phyloP scores from a whole-genome alignment of 2,329 filamentous ascomycete genomes.

The Furcasterigmium furcatum region DNA sequence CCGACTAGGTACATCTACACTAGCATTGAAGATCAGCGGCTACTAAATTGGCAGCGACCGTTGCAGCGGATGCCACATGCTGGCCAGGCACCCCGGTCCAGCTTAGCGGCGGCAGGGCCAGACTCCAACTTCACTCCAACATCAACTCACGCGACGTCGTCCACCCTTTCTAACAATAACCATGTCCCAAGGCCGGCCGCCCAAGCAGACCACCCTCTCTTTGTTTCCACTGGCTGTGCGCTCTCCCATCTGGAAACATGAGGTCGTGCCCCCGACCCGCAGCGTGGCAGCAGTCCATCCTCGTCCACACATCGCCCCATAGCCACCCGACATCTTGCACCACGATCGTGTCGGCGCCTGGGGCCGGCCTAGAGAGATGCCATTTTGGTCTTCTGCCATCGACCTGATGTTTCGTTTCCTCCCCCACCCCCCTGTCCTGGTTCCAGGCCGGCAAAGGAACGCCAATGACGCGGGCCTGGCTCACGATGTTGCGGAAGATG shows the following conservation, averaged over 20 bases:
- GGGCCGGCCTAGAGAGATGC: background rate
- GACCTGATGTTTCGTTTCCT: background rate
- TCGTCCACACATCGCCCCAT: no score
- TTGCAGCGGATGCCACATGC: background rate
- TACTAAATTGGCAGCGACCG: background rate
- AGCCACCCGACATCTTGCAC: background rate
- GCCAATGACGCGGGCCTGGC: no score
- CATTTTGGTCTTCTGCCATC: no score
- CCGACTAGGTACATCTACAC: background rate
- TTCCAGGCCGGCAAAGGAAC: background rate
- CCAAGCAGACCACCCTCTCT: conserved; percentile 4
- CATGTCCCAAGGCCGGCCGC: background rate
- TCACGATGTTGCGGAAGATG: no score
- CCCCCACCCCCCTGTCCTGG: background rate
- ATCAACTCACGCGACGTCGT: background rate
- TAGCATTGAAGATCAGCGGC: background rate
- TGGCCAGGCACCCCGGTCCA: background rate
- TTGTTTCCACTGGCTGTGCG: conserved; percentile 9
- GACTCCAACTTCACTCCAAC: background rate
- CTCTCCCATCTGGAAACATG: conserved; percentile 8
- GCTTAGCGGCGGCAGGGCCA: background rate
- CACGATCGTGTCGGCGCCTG: background rate
- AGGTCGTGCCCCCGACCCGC: conserved; percentile 1
- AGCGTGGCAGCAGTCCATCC: no score
- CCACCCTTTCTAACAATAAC: background rate